phyloP scores from a whole-genome alignment of 208 protist genomes.

The Willaertia magna region DNA sequence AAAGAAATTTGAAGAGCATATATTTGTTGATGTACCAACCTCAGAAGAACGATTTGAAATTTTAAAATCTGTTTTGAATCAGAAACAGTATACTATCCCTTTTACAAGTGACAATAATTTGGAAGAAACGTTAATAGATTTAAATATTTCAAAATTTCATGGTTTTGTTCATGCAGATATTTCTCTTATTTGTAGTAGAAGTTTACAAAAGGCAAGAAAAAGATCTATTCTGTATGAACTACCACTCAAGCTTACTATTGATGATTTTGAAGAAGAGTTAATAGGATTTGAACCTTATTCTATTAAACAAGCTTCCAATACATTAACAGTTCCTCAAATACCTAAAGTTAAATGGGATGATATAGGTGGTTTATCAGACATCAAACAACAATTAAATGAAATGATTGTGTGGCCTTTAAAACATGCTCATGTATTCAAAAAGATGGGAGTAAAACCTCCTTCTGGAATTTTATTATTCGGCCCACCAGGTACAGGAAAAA shows the following conservation, averaged over 20 bases:
- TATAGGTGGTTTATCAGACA: conserved; percentile 77
- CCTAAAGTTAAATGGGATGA: conserved; percentile 74
- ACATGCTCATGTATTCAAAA: conserved; percentile 63
- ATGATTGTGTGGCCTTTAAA: conserved; percentile 69
- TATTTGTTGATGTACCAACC: not conserved
- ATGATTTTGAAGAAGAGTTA: not conserved
- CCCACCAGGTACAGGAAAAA: conserved; percentile 53
- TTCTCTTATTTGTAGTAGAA: not conserved
- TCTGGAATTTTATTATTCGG: conserved; percentile 77
- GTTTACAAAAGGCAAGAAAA: not conserved
- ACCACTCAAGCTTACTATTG: not conserved
- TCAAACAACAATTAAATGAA: conserved; percentile 70
- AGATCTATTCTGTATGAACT: not conserved
- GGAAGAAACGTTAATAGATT: not conserved
- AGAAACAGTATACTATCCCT: no score
- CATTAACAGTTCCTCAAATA: conserved; percentile 51
- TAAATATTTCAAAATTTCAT: not conserved
- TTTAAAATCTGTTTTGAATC: not conserved
- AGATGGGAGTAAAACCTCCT: conserved; percentile 75
- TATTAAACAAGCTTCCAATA: conserved; percentile 37
- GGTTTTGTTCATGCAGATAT: not conserved
- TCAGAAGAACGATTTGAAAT: not conserved
- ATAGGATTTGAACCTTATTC: not conserved
- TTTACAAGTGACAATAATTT: not conserved
- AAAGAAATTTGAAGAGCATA: conserved; percentile 1